Percentiles rank a stretch among this genome's conserved stretches.
Conservation (phyloP, 2,329 filamentous ascomycete genomes). For the Exophiala sideris region DNA sequence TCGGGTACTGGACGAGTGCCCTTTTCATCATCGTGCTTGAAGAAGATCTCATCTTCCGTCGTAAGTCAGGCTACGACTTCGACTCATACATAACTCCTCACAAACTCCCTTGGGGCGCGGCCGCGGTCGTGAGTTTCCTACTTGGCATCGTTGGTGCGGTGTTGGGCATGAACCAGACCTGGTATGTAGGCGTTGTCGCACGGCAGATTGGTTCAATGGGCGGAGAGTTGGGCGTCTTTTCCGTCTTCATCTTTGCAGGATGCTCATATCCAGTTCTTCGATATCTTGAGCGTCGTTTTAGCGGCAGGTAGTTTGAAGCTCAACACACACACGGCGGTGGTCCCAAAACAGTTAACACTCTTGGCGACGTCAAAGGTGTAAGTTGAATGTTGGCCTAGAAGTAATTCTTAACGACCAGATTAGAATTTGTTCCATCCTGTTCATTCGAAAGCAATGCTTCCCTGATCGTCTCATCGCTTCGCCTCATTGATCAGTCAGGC, state of each 20-base stretch:
- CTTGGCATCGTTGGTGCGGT: constrained; percentile 42
- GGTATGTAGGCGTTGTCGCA: constrained; percentile 39
- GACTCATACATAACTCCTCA: constrained; percentile 38
- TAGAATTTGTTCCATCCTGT: too few relatives aligned
- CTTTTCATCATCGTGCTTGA: constrained; percentile 36
- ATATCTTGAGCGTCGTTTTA: constrained; percentile 29
- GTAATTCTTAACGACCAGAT: too few relatives aligned
- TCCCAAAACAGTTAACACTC: too few relatives aligned
- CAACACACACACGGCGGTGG: not conserved
- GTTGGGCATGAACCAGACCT: constrained; percentile 41
- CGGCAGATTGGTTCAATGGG: constrained; percentile 32
- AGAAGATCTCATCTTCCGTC: constrained; percentile 43
- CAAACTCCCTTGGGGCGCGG: constrained; percentile 41
- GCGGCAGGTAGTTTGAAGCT: not conserved
- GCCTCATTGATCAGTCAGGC: too few relatives aligned
- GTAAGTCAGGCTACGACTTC: constrained; percentile 40
- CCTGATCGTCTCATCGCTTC: too few relatives aligned
- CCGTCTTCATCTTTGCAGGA: constrained; percentile 35
- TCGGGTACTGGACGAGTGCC: constrained; percentile 44
- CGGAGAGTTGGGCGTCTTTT: constrained; percentile 39
- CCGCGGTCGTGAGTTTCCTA: constrained; percentile 38
- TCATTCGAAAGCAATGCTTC: too few relatives aligned
- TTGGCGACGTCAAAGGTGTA: too few relatives aligned
- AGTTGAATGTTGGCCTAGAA: too few relatives aligned
- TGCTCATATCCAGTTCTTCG: constrained; percentile 35